A percentile compares a stretch with the other conserved stretches of the same genome.
phyloP scores from a whole-genome alignment of 306 rosid species.

The Erythrophleum fordii region DNA sequence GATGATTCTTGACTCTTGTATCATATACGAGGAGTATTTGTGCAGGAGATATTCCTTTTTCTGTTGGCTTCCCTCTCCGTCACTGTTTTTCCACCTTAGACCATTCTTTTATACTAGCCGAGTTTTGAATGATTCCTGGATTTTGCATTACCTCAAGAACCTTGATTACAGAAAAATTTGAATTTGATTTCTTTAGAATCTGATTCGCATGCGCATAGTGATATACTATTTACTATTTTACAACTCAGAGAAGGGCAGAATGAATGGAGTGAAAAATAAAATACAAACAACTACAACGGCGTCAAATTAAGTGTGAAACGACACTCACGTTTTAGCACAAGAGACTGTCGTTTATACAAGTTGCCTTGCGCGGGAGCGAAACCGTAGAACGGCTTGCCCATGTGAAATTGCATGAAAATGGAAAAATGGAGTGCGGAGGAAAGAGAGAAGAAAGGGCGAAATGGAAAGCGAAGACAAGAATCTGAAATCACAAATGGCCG shows the following conservation, averaged over 20 bases:
- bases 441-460: slow-evolving; percentile 11
- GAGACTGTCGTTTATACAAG: not conserved
- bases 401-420: not conserved
- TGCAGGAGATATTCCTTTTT: not conserved
- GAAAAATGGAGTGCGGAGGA: not conserved
- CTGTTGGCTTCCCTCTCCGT: too few species aligned
- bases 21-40: not conserved
- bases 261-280: too few species aligned
- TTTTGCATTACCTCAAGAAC: not conserved
- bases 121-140: not conserved
- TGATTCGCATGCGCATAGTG: too few species aligned
- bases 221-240: too few species aligned
- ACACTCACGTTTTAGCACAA: not conserved
- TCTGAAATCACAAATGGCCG: slow-evolving; percentile 35
- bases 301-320: not conserved
- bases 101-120: not conserved
- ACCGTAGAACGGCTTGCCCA: not conserved
- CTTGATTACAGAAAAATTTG: not conserved
- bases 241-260: too few species aligned
- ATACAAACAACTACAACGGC: too few species aligned
- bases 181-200: not conserved
- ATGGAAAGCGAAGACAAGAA: slow-evolving; percentile 43
- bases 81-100: not conserved
- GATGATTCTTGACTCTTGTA: not conserved
- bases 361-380: not conserved